Evolutionary conservation across 2,329 filamentous ascomycete genomes (phyloP).

Genomic region (Chalara sp.): DNA sequence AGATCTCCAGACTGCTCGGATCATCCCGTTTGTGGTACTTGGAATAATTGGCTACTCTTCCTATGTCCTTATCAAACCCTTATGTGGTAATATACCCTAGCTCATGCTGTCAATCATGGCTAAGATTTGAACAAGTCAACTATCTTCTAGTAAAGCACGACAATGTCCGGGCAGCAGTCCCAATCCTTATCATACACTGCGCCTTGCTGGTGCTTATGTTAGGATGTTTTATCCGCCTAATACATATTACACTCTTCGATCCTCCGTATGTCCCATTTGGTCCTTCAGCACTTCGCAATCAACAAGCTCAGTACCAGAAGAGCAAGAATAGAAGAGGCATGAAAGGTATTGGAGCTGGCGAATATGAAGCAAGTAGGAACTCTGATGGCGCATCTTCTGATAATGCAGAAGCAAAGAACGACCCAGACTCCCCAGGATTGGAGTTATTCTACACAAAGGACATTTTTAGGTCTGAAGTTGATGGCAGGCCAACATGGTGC

Average conservation of each 20-base stretch:
- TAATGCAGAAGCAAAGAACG: conserved; percentile 10
- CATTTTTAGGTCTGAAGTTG: conserved; percentile 74
- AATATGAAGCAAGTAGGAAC: conserved; percentile 13
- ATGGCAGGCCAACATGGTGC: conserved; percentile 85
- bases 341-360: conserved; percentile 13
- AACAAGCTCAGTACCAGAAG: conserved; percentile 17
- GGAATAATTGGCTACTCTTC: conserved; percentile 62
- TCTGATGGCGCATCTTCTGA: conserved; percentile 15
- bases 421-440: conserved; percentile 58
- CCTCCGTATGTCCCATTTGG: conserved; percentile 69
- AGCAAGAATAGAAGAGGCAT: conserved; percentile 10
- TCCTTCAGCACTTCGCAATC: conserved; percentile 22
- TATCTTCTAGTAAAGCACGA: conserved; percentile 54
- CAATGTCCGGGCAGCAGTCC: conserved; percentile 50
- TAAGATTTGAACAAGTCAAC: conserved; percentile 45
- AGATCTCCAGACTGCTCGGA: conserved; percentile 15
- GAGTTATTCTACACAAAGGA: conserved; percentile 77
- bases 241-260: conserved; percentile 60
- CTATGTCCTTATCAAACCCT: conserved; percentile 60
- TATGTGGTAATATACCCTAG: conserved; percentile 54
- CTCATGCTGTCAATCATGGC: neutral
- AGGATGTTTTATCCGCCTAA: conserved; percentile 62
- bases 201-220: conserved; percentile 62
- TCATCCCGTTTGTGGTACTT: conserved; percentile 64
- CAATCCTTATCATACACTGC: conserved; percentile 67